Base-by-base conservation (phyloP, 192 early-diverging fungal genomes). In the Oehlia diaphana region DNA sequence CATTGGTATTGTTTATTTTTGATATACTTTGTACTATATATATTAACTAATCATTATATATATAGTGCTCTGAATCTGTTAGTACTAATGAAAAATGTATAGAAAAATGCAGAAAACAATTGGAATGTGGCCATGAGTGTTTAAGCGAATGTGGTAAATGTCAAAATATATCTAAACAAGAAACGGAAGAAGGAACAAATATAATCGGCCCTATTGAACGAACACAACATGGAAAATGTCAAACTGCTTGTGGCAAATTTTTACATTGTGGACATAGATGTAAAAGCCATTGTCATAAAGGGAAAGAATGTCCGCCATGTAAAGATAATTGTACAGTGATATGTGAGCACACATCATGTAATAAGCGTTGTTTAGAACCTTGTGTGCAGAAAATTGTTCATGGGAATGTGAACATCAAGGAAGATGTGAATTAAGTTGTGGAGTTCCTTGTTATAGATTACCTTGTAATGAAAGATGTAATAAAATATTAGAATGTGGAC, bases 401-500 rank as follows among this genome's bases (percentile, higher is more conserved):
- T 91, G 90, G 90, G n/a, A 61, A 5, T 91, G 90, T 68, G 44
- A 81, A 16, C 90, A 91, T 74, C 62, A 85, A 64, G 87, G 85
- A 0, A 14, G 26, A 5, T 91, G 90, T 80, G 28, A 50, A 2
- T 75, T 90, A 64, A 82, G 82, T 14, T 91, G 90, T 47, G 90
- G 89, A 28, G 86, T 82, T 10, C 90, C 90, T 9, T 92, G 91
- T 42, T 76, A 78, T 39, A 83, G 89, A 49, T 81, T 91, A 12
- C 91, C 91, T 3, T 92, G 91, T 63, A 85, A 89, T 77, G 19
- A 77, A 31, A 79, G 88, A 39, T 92, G 91, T 71, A 64, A 72
- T 1, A 84, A 84, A 44, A 21, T 3, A 35, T 74, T 92, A n/a
- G 23, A 65, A 6, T 92, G 91, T 71, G 84, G 85, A 0, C 90